Conservation (phyloP, 1,284 basidiomycete species). For the Paramarasmius palmivorus region DNA sequence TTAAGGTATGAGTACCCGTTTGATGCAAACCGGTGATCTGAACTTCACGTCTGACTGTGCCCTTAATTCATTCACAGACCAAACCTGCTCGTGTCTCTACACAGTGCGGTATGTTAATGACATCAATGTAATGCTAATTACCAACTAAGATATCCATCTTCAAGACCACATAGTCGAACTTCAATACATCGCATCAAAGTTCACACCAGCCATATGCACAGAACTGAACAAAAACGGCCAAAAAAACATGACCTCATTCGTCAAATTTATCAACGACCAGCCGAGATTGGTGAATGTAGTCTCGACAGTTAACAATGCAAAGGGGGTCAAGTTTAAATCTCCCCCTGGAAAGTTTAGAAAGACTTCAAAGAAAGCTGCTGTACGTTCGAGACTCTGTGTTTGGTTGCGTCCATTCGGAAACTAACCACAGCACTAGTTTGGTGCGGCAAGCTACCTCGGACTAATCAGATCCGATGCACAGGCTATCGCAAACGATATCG, state of each 20-base stretch:
- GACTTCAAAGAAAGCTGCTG: constrained; percentile 11
- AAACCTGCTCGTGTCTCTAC: too few relatives aligned
- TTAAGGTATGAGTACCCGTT: too few relatives aligned
- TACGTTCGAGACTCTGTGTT: constrained; percentile 3
- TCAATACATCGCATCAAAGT: constrained; percentile 13
- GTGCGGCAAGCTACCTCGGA: constrained; percentile 11
- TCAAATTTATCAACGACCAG: constrained; percentile 8
- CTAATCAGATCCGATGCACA: constrained; percentile 2
- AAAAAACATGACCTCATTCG: constrained; percentile 3
- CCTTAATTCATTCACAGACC: too few relatives aligned
- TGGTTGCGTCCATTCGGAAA: neutral
- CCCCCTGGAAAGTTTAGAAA: constrained; percentile 4
- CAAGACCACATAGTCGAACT: constrained; percentile 12
- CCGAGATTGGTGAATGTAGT: constrained; percentile 10
- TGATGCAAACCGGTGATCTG: too few relatives aligned
- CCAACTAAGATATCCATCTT: neutral
- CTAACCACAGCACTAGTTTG: neutral
- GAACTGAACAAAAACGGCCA: neutral
- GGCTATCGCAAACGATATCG: neutral
- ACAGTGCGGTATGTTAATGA: too few relatives aligned
- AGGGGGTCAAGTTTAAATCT: constrained; percentile 6
- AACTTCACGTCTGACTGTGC: too few relatives aligned
- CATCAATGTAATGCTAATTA: too few relatives aligned
- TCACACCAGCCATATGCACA: constrained; percentile 9
- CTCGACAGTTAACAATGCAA: constrained; percentile 13